These are phyloP conservation scores for Meyerozyma sp. DNA, from an alignment of 1,139 yeast species.

Conservation along the genomic window DNA sequence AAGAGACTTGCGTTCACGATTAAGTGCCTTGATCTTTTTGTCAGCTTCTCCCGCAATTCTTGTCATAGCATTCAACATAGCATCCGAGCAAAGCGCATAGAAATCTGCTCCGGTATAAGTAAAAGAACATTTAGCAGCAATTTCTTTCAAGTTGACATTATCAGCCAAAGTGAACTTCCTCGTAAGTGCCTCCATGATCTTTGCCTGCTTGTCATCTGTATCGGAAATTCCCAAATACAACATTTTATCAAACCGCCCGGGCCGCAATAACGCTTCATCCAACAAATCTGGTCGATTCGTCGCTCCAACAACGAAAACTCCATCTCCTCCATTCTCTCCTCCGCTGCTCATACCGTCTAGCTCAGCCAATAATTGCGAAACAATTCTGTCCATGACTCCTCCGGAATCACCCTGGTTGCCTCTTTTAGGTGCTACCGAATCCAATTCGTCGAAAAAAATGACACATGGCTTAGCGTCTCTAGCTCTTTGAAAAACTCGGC, in stretches of 20 bases:
- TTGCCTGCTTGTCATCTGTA: constrained; percentile 81
- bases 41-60: constrained; percentile 79
- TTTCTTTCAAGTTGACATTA: constrained; percentile 51
- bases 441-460: constrained; percentile 93
- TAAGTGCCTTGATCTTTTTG: constrained; percentile 50
- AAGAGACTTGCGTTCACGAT: constrained; percentile 21
- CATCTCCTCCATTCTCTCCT: constrained; percentile 58
- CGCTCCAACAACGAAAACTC: constrained; percentile 96
- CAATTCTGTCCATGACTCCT: constrained; percentile 97
- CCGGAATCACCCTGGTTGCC: constrained; percentile 99
- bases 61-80: constrained; percentile 94
- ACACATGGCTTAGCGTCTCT: constrained; percentile 97
- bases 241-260: constrained; percentile 96
- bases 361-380: constrained; percentile 89
- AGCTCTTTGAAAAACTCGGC: constrained; percentile 89
- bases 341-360: constrained; percentile 91
- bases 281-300: constrained; percentile 92
- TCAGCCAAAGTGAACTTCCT: constrained; percentile 67
- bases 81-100: constrained; percentile 90
- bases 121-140: constrained; percentile 75
- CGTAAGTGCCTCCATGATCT: constrained; percentile 82
- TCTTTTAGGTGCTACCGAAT: constrained; percentile 95
- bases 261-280: constrained; percentile 90
- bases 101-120: constrained; percentile 97
- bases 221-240: constrained; percentile 89